These are phyloP conservation scores for Teunomyces stri DNA, from an alignment of 805 yeast species.

Conservation along the genomic window DNA sequence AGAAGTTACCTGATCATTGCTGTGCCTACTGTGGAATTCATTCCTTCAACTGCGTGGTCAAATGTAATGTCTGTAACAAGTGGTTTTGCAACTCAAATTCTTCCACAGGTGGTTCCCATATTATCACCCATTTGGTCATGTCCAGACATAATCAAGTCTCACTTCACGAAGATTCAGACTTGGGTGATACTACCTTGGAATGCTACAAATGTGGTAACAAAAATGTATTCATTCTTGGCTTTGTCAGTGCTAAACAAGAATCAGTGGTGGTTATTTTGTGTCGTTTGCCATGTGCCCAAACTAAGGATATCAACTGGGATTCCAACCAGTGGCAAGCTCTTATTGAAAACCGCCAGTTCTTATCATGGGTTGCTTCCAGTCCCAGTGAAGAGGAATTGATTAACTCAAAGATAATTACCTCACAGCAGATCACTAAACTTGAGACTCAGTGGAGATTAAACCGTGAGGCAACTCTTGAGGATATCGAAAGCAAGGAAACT, in stretches of 20 bases:
- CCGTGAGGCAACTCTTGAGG: constrained; percentile 68
- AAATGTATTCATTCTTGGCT: constrained; percentile 80
- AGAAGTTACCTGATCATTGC: constrained; percentile 26
- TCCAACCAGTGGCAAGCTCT: constrained; percentile 83
- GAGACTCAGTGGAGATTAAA: constrained; percentile 82
- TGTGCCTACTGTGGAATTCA: constrained; percentile 76
- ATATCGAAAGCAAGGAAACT: constrained; percentile 49
- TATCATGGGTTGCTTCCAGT: constrained; percentile 76
- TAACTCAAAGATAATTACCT: constrained; percentile 54
- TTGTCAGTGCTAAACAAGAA: constrained; percentile 82
- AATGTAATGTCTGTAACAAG: constrained; percentile 71
- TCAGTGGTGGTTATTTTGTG: constrained; percentile 85
- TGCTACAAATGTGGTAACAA: constrained; percentile 87
- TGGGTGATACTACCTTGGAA: constrained; percentile 85
- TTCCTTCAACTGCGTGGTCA: constrained; percentile 61
- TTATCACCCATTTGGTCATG: constrained; percentile 79
- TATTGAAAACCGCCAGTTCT: constrained; percentile 72
- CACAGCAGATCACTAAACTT: constrained; percentile 63
- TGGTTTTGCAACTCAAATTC: constrained; percentile 88
- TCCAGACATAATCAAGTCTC: constrained; percentile 74
- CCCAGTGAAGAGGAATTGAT: constrained; percentile 65
- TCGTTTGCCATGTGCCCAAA: constrained; percentile 83
- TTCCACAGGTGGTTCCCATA: constrained; percentile 65
- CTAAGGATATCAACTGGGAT: constrained; percentile 80
- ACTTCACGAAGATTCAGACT: constrained; percentile 73